A percentile compares a stretch with the other conserved stretches of the same genome.
phyloP scores from a whole-genome alignment of 2,329 filamentous ascomycete genomes.

The Meredithiella fracta region DNA sequence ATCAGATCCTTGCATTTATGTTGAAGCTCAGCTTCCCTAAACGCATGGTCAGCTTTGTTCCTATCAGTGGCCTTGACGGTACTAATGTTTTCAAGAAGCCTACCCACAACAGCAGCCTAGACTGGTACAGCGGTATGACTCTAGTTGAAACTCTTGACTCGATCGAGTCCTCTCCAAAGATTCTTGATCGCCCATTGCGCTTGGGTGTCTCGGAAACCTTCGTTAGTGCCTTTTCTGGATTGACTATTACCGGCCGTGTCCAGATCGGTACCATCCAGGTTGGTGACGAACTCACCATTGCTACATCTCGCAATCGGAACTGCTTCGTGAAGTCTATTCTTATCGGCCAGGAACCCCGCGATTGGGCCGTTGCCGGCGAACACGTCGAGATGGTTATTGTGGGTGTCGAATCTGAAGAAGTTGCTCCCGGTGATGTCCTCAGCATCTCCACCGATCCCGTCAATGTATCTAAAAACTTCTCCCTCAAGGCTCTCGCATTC shows the following conservation, averaged over 20 bases:
- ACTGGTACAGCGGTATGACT: slow-evolving; percentile 70
- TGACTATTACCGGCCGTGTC: slow-evolving; percentile 74
- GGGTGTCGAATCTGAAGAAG: slow-evolving; percentile 69
- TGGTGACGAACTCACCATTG: slow-evolving; percentile 62
- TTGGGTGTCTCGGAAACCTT: slow-evolving; percentile 83
- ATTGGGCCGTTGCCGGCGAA: slow-evolving; percentile 89
- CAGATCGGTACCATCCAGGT: slow-evolving; percentile 71
- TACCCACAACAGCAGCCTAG: slow-evolving; percentile 24
- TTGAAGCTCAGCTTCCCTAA: slow-evolving; percentile 63
- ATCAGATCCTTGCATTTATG: slow-evolving; percentile 72
- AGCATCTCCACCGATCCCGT: slow-evolving; percentile 55
- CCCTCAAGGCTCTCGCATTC: slow-evolving; percentile 73
- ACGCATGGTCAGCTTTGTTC: slow-evolving; percentile 73
- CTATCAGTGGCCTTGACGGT: slow-evolving; percentile 75
- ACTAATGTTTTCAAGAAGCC: slow-evolving; percentile 53
- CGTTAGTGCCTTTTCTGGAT: slow-evolving; percentile 57
- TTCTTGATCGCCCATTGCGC: slow-evolving; percentile 63
- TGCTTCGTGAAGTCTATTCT: slow-evolving; percentile 71
- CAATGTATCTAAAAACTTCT: slow-evolving; percentile 54
- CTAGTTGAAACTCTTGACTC: slow-evolving; percentile 71
- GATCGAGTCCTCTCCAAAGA: slow-evolving; percentile 52
- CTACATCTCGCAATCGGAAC: slow-evolving; percentile 61
- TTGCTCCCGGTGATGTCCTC: slow-evolving; percentile 74
- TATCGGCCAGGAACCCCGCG: slow-evolving; percentile 52
- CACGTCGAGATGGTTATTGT: slow-evolving; percentile 70